A percentile compares a stretch with the other conserved stretches of the same genome.
phyloP scores from a whole-genome alignment of 2,329 filamentous ascomycete genomes.

The Aspergillus neoniger region DNA sequence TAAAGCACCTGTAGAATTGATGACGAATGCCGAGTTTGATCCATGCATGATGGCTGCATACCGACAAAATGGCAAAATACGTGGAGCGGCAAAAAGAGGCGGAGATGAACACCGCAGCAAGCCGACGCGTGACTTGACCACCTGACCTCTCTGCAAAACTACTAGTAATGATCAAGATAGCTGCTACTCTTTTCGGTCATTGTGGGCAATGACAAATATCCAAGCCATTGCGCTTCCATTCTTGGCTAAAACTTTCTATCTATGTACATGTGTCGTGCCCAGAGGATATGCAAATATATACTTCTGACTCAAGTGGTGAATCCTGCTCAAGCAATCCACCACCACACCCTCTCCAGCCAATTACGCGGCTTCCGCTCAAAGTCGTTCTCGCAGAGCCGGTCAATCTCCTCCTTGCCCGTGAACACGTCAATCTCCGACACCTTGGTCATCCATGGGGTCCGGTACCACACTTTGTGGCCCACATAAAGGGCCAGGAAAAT shows the following conservation, averaged over 20 bases:
- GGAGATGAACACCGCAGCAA: background rate
- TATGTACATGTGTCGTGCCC: background rate
- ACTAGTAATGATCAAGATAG: background rate
- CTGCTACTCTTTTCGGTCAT: background rate
- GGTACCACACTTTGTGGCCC: slow-evolving; percentile 39
- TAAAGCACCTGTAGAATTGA: too few species aligned
- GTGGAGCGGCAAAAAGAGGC: background rate
- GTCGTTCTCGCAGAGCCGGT: slow-evolving; percentile 46
- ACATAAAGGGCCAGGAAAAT: slow-evolving; percentile 51
- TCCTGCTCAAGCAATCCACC: slow-evolving; percentile 42
- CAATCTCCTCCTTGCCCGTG: slow-evolving; percentile 49
- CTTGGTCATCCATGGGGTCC: slow-evolving; percentile 33
- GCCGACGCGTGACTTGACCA: background rate
- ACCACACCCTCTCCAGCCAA: slow-evolving; percentile 47
- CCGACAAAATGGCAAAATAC: background rate
- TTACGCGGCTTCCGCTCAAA: slow-evolving; percentile 45
- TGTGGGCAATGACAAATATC: background rate
- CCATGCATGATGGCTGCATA: too few species aligned
- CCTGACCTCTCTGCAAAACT: background rate
- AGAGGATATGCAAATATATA: background rate
- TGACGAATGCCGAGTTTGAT: too few species aligned
- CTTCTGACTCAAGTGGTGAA: background rate
- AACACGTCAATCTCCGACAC: slow-evolving; percentile 48
- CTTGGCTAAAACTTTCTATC: background rate
- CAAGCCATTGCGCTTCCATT: background rate